Evolutionary conservation across 306 rosid genomes (phyloP), one percentile per base, ranked within the genome.

Genomic region (Acacia melanoxylon): DNA sequence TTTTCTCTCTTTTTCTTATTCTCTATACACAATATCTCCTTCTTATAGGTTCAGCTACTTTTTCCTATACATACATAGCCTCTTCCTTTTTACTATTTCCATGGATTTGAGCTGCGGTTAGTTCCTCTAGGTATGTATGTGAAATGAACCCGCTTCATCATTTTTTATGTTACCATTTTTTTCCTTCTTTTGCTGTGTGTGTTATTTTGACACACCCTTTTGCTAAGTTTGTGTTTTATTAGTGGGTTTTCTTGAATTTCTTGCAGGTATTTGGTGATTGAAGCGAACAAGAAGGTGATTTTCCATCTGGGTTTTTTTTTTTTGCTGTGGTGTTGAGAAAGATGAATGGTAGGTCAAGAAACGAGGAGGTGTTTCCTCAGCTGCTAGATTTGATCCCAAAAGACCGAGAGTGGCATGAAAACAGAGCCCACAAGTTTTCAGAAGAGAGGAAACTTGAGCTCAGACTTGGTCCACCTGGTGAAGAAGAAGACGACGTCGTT

Each of bases 401-500:
- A 63, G 81, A 86, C 69, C 84, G 85, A 46, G 91, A 83, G 68
- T 86, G 93, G 95, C 67, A 75, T 44, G 15, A 54, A 71, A 83
- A 31, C 81, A 84, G 84, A 69, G 83, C 72, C 81, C 75, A 71
- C 41, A 82, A 84, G 58, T 78, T 49, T 76, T 89, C 88, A 25
- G 97, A 92, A 68, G 98, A 94, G 82, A 88, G 78, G 48, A 88
- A 86, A 49, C 76, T 95, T 25, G 98, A 95, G 90, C 96, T 95
- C 16, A 93, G 92, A 88, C 99, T 95, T 79, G 96, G 91, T 71
- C 97, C 95, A 27, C 99, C 99, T 2, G 92, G 98, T 59, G 92
- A 89, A 78, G 86, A 92, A 44, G 25, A 33, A 72, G 85, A 81
- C 16, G 51, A 46, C 37, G 37, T 33, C 37, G 5, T 33, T 33